Evolutionary conservation across 2,329 filamentous ascomycete species (phyloP), one percentile per base, ranked within the genome.

Genomic region (Chaetomium olivaceum): DNA sequence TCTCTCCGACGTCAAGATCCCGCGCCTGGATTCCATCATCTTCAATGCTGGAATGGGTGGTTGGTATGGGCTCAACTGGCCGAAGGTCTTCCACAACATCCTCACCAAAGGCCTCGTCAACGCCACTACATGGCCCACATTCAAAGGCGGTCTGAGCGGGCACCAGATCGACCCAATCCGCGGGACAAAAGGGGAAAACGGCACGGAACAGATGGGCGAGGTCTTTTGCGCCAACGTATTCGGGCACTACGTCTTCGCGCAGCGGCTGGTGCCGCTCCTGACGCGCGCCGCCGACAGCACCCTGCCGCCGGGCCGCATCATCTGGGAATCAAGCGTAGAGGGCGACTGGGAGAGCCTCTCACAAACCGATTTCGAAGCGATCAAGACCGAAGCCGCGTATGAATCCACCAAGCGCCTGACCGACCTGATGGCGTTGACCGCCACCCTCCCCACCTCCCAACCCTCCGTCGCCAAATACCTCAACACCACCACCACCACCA

Each of bases 141-240:
- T 85, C 81, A 97, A 97, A 80, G 77, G 88, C 19, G 84, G 89
- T 4, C 77, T 82, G 16, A 77, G 79, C 1, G 83, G 83, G 12
- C 74, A 76, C 51, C 75, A 80, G 2, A 71, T 86, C 36, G 80
- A 74, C 66, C 76, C 76, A 2, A 55, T 76, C 80, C 85, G n/a
- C 79, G 80, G 93, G 74, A 79, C 84, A 75, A 77, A 68, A 70
- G 55, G 67, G 50, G 60, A 60, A 14, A 61, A 59, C 12, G 71
- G 79, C 19, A 85, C 88, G 65, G 88, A 89, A 0, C 79, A 61
- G 81, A 5, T 99, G 0, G 93, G 92, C 3, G 84, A 92, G 70
- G 87, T 97, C 21, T 99, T 98, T 76, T 90, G 89, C 75, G 90
- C 94, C 58, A 98, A 98, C 74, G 85, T 97, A 33, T 98, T 99